These are phyloP conservation scores for Sugiyamaella qingdaonensis DNA, from an alignment of 805 yeast species.

Conservation along the genomic window DNA sequence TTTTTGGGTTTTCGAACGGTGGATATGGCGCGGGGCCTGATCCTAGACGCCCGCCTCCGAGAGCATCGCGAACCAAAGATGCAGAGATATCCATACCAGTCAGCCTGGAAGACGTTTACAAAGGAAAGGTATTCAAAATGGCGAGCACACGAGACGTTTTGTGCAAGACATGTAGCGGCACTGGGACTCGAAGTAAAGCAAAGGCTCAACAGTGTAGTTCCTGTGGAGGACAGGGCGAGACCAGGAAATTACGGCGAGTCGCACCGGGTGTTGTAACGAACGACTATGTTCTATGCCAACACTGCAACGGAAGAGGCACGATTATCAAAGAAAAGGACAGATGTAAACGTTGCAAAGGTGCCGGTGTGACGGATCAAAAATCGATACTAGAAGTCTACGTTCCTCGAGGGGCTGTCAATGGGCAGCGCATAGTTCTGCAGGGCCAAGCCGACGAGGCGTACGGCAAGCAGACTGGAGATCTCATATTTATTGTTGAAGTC, in stretches of 20 bases:
- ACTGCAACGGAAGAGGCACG: slow-evolving; percentile 70
- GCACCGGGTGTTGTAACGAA: slow-evolving; percentile 75
- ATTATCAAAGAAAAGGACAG: slow-evolving; percentile 58
- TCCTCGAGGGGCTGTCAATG: slow-evolving; percentile 62
- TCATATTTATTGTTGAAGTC: slow-evolving; percentile 57
- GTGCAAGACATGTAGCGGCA: slow-evolving; percentile 70
- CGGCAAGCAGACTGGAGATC: slow-evolving; percentile 73
- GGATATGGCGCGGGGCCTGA: slow-evolving; percentile 12
- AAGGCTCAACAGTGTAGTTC: slow-evolving; percentile 50
- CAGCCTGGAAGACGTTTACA: slow-evolving; percentile 67
- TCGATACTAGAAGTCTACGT: slow-evolving; percentile 74
- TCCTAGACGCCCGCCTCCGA: slow-evolving; percentile 22
- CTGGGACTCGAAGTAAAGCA: slow-evolving; percentile 66
- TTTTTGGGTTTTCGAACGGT: slow-evolving; percentile 39
- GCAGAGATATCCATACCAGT: slow-evolving; percentile 63
- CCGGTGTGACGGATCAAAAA: slow-evolving; percentile 55
- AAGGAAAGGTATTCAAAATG: slow-evolving; percentile 75
- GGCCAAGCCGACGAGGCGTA: slow-evolving; percentile 75
- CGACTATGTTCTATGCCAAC: slow-evolving; percentile 54
- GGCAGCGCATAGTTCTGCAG: slow-evolving; percentile 55
- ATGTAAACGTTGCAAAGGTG: slow-evolving; percentile 75
- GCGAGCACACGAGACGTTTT: slow-evolving; percentile 66
- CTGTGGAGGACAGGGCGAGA: slow-evolving; percentile 71
- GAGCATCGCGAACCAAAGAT: slow-evolving; percentile 48
- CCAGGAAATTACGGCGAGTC: slow-evolving; percentile 55